These are phyloP conservation scores for Apophysomyces trapeziformis DNA, from an alignment of 371 early-diverging fungal genomes.

Conservation along the genomic window DNA sequence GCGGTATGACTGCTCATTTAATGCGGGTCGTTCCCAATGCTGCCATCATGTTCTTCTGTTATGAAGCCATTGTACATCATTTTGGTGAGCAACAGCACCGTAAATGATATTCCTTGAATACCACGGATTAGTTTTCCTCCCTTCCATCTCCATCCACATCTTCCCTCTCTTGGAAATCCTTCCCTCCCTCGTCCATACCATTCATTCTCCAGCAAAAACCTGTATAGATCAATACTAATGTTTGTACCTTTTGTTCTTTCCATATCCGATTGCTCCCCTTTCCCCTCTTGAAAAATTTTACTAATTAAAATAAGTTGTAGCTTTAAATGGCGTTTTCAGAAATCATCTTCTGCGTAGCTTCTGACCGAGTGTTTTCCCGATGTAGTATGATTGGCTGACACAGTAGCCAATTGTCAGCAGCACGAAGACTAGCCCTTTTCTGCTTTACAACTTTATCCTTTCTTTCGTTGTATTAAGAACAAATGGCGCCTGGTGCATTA, in stretches of 20 bases:
- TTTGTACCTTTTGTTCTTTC: background rate
- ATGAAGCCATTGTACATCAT: conserved; percentile 81
- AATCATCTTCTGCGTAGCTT: no score
- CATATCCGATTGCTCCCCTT: background rate
- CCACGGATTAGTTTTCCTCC: no score
- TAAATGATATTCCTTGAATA: background rate
- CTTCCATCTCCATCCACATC: background rate
- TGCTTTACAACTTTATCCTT: background rate
- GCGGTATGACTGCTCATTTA: conserved; percentile 94
- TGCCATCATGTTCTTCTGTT: conserved; percentile 93
- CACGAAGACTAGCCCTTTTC: background rate
- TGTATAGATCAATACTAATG: background rate
- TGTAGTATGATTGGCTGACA: background rate
- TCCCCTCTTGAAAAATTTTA: background rate
- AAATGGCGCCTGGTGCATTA: conserved; percentile 1
- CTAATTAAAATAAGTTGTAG: background rate
- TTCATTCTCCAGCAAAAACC: background rate
- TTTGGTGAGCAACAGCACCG: conserved; percentile 29
- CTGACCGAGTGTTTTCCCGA: background rate
- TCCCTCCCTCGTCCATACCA: conserved; percentile 6
- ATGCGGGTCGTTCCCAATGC: conserved; percentile 96
- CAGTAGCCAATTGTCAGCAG: background rate
- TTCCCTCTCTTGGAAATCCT: background rate
- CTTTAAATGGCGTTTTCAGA: no score
- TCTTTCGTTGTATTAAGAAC: background rate